Conservation (phyloP, 768 basidiomycete genomes). For the Fistulinella prunicolor region DNA sequence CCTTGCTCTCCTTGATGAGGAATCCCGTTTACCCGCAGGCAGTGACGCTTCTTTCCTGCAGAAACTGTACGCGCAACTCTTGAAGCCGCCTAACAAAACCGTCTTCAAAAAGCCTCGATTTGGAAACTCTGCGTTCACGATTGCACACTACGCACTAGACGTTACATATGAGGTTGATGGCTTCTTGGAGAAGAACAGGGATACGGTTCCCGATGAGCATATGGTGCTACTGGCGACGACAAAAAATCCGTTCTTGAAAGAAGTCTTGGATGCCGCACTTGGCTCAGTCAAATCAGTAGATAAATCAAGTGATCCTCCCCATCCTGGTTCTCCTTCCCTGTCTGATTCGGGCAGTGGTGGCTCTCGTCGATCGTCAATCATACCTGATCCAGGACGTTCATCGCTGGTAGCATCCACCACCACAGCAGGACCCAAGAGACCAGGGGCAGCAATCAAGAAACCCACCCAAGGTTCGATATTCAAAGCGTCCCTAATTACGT, state of each 20-base stretch:
- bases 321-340: slow-evolving; percentile 69
- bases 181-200: slow-evolving; percentile 97
- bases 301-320: slow-evolving; percentile 42
- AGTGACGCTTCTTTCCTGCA: slow-evolving; percentile 91
- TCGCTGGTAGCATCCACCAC: slow-evolving; percentile 57
- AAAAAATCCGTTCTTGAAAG: slow-evolving; percentile 90
- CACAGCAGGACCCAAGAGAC: slow-evolving; percentile 49
- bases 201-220: slow-evolving; percentile 98
- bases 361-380: slow-evolving; percentile 79
- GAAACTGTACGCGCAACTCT: slow-evolving; percentile 84
- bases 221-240: slow-evolving; percentile 83
- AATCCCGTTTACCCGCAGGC: slow-evolving; percentile 93
- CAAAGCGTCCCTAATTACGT: slow-evolving; percentile 86
- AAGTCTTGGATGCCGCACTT: slow-evolving; percentile 89
- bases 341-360: slow-evolving; percentile 77
- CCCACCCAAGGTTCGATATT: slow-evolving; percentile 98
- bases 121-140: slow-evolving; percentile 94
- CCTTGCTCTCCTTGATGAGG: slow-evolving; percentile 92
- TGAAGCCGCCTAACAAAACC: slow-evolving; percentile 78
- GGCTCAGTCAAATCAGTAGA: slow-evolving; percentile 67
- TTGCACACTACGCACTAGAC: slow-evolving; percentile 96
- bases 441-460: slow-evolving; percentile 75
- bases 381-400: slow-evolving; percentile 82
- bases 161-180: slow-evolving; percentile 99
- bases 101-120: slow-evolving; percentile 99